Percentiles rank a stretch among this genome's conserved stretches.
Evolutionary conservation across 176 grass and related monocot genomes (phyloP).

Genomic region (Paspalum notatum): DNA sequence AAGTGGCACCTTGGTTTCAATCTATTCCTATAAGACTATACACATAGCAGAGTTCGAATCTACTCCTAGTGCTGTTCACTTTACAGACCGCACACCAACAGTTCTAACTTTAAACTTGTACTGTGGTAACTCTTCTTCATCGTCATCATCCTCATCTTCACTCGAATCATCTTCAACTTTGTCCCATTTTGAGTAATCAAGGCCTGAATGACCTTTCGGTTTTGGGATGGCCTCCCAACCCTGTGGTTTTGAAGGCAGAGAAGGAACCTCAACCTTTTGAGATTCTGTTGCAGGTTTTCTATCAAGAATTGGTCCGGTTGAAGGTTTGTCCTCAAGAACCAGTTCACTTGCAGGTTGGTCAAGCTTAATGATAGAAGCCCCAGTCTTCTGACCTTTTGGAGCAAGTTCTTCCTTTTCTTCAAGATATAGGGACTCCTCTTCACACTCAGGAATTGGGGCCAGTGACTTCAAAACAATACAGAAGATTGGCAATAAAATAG

Average conservation of each 20-base stretch:
- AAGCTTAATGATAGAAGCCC: not conserved
- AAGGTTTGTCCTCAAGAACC: not conserved
- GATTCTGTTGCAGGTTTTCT: conserved; percentile 33
- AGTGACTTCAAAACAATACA: conserved; percentile 62
- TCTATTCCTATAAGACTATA: conserved; percentile 8
- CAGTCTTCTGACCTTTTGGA: conserved; percentile 34
- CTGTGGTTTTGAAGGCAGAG: conserved; percentile 41
- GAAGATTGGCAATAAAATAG: conserved; percentile 3
- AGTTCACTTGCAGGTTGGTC: conserved; percentile 25
- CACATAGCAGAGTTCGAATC: conserved; percentile 9
- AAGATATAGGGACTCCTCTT: conserved; percentile 67
- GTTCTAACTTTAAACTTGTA: conserved; percentile 87
- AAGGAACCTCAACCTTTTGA: conserved; percentile 28
- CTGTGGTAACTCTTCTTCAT: conserved; percentile 62
- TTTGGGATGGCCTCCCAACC: conserved; percentile 74
- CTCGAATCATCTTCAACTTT: conserved; percentile 82
- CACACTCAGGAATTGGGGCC: conserved; percentile 83
- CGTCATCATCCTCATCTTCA: conserved; percentile 82
- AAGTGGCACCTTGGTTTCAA: not conserved
- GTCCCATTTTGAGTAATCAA: conserved; percentile 97
- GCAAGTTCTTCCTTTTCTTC: conserved; percentile 57
- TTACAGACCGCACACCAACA: conserved; percentile 68
- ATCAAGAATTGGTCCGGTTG: not conserved
- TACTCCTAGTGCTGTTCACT: conserved; percentile 47
- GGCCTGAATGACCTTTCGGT: conserved; percentile 88